A percentile compares a stretch with the other conserved stretches of the same genome.
phyloP scores from a whole-genome alignment of 2,329 filamentous ascomycete genomes.

The Neoarthrinium moseri region DNA sequence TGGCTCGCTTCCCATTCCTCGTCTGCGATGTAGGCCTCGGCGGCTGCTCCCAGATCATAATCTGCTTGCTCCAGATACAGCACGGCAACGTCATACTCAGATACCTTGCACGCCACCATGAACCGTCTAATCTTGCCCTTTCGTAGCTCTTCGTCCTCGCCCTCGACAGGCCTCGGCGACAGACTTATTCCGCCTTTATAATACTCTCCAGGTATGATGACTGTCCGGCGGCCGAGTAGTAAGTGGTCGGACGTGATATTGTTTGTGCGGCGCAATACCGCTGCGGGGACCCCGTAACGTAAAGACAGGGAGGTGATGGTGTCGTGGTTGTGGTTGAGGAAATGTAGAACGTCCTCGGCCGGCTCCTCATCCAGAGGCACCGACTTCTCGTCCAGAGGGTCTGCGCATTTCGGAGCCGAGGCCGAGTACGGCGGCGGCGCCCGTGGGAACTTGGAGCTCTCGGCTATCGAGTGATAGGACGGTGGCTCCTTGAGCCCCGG shows the following conservation, averaged over 20 bases:
- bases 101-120: slow-evolving; percentile 77
- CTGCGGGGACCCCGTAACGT: slow-evolving; percentile 66
- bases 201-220: slow-evolving; percentile 69
- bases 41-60: slow-evolving; percentile 65
- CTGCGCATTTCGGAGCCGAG: slow-evolving; percentile 19
- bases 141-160: slow-evolving; percentile 70
- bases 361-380: slow-evolving; percentile 26
- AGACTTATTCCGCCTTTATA: slow-evolving; percentile 67
- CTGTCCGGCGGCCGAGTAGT: slow-evolving; percentile 64
- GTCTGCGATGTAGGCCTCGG: slow-evolving; percentile 66
- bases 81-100: slow-evolving; percentile 73
- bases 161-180: slow-evolving; percentile 69
- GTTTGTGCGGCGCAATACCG: slow-evolving; percentile 64
- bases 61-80: slow-evolving; percentile 70
- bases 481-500: slow-evolving; percentile 69
- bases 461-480: slow-evolving; percentile 50
- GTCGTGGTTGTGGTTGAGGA: slow-evolving; percentile 69
- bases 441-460: slow-evolving; percentile 23
- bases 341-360: slow-evolving; percentile 70
- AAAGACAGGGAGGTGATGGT: slow-evolving; percentile 67
- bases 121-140: slow-evolving; percentile 72
- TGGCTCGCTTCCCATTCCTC: slow-evolving; percentile 74
- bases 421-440: slow-evolving; percentile 40
- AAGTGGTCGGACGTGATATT: slow-evolving; percentile 71
- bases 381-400: slow-evolving; percentile 27